A percentile compares a stretch with the other conserved stretches of the same genome.
Evolutionary conservation across 2,329 filamentous ascomycete genomes (phyloP).

Genomic region (Microcyclospora tardicrescens): DNA sequence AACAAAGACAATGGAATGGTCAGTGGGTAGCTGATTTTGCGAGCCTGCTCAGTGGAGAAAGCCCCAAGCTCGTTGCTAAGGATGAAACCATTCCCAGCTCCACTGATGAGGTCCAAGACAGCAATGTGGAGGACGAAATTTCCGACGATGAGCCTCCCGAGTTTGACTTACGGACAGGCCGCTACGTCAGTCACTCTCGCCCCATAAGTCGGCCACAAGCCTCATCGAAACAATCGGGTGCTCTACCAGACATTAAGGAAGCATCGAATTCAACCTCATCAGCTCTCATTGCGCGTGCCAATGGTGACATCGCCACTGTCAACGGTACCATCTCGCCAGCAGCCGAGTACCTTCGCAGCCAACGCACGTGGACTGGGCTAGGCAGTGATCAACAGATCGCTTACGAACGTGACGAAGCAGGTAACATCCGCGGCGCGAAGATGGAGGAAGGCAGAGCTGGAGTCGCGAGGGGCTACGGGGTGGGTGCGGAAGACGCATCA

Average conservation of each 20-base stretch:
- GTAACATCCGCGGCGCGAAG: constrained; percentile 42
- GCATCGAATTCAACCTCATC: constrained; percentile 12
- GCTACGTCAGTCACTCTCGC: constrained; percentile 63
- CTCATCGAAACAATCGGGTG: not conserved
- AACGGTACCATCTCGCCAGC: constrained; percentile 83
- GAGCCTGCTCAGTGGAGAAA: constrained; percentile 40
- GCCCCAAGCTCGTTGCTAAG: constrained; percentile 1
- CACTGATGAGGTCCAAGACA: constrained; percentile 30
- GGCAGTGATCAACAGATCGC: constrained; percentile 66
- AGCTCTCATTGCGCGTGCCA: constrained; percentile 50
- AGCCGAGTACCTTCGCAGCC: constrained; percentile 69
- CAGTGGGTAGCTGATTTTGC: constrained; percentile 85
- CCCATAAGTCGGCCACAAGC: constrained; percentile 43
- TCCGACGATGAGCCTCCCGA: constrained; percentile 55
- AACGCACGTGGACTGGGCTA: constrained; percentile 81
- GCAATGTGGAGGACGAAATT: constrained; percentile 56
- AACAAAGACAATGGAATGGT: constrained; percentile 69
- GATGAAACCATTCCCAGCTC: constrained; percentile 25
- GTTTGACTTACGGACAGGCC: constrained; percentile 82
- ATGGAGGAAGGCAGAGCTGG: constrained; percentile 81
- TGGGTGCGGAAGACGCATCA: constrained; percentile 34
- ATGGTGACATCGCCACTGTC: constrained; percentile 64
- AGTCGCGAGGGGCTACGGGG: constrained; percentile 75
- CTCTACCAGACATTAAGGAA: not conserved
- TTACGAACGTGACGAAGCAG: constrained; percentile 44